Conservation (phyloP, 1,139 yeast genomes). For the Scheffersomyces titani region DNA sequence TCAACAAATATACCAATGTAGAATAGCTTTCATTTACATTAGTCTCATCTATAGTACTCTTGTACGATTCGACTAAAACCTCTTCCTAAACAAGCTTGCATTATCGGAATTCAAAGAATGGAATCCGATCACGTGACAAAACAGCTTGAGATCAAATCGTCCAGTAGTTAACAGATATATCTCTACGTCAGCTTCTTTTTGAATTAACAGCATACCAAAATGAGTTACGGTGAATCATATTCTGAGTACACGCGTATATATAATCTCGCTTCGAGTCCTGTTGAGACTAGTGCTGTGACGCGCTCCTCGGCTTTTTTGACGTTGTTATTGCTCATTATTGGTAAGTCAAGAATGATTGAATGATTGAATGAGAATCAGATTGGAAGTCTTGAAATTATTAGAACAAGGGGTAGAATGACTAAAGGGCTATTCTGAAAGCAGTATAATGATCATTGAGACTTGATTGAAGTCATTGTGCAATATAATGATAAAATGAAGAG, state of each 20-base stretch:
- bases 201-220: constrained; percentile 7
- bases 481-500: too few species aligned
- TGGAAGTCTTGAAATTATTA: neutral
- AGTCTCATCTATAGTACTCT: too few species aligned
- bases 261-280: constrained; percentile 25
- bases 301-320: constrained; percentile 17
- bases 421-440: neutral
- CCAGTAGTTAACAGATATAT: neutral
- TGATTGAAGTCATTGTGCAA: neutral
- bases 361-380: neutral
- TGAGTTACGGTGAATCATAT: constrained; percentile 33
- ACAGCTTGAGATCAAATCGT: neutral
- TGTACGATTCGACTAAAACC: too few species aligned
- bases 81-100: neutral
- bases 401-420: neutral
- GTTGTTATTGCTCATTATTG: constrained; percentile 9
- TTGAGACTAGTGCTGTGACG: constrained; percentile 16
- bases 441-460: neutral
- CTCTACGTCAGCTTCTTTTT: neutral
- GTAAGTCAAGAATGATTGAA: neutral
- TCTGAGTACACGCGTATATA: constrained; percentile 29
- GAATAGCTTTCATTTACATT: neutral
- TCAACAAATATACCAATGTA: neutral
- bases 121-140: neutral
- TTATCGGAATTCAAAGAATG: neutral